Percentiles rank a stretch among this genome's conserved stretches.
Evolutionary conservation across 139 green algal species (phyloP).

Genomic region (Chlorella ohadii): DNA sequence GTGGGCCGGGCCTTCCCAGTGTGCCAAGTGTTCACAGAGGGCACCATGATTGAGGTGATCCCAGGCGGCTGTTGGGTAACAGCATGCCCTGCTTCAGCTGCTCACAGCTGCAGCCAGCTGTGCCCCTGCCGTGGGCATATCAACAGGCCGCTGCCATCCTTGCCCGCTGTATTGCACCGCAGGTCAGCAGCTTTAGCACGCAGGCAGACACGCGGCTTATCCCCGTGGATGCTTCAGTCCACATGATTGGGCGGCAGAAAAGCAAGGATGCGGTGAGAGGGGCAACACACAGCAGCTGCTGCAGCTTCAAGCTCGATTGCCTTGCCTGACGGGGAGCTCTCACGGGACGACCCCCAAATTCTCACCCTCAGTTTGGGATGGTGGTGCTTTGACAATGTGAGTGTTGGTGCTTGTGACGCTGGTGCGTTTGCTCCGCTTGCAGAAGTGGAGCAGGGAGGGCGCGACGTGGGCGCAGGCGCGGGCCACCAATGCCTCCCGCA

Average conservation of each 20-base stretch:
- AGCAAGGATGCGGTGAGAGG: neutral
- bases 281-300: neutral
- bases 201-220: neutral
- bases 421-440: no score
- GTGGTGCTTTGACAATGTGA: no score
- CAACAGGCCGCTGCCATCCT: neutral
- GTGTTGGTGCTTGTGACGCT: neutral
- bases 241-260: constrained; percentile 30
- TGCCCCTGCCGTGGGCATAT: no score
- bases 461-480: constrained; percentile 46
- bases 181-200: constrained; percentile 54
- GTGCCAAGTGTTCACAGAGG: constrained; percentile 41
- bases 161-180: neutral
- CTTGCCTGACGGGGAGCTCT: no score
- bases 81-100: no score
- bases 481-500: constrained; percentile 50
- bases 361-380: no score
- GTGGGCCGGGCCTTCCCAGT: constrained; percentile 72
- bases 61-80: no score
- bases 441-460: neutral
- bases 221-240: neutral
- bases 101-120: no score
- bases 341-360: no score
- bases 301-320: no score
- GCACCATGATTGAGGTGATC: constrained; percentile 56